Percentiles rank a stretch among this genome's conserved stretches.
phyloP scores from a whole-genome alignment of 768 basidiomycete species.

The Trametopsis cervina region DNA sequence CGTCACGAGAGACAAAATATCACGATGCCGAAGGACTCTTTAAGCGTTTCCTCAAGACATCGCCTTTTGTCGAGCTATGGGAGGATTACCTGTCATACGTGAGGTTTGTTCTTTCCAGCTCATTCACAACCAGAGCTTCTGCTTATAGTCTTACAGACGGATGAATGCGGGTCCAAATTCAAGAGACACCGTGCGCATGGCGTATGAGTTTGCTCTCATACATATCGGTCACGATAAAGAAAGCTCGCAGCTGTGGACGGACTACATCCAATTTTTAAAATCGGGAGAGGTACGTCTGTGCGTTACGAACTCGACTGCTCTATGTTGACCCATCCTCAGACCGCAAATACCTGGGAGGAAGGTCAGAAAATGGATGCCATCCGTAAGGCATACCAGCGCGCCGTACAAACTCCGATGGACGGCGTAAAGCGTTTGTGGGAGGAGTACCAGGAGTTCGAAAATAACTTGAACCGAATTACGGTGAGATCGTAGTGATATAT shows the following conservation, averaged over 20 bases:
- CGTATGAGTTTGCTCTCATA: constrained; percentile 89
- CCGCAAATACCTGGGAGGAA: constrained; percentile 87
- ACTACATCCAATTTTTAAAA: constrained; percentile 87
- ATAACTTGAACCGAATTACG: constrained; percentile 58
- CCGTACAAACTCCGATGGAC: constrained; percentile 90
- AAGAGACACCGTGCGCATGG: constrained; percentile 74
- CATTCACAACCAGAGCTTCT: constrained; percentile 6
- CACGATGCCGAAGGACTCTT: constrained; percentile 83
- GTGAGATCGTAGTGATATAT: background rate
- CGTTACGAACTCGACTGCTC: background rate
- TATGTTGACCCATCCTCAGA: constrained; percentile 26
- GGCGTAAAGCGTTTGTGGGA: constrained; percentile 92
- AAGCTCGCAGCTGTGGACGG: constrained; percentile 87
- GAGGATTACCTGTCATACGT: constrained; percentile 93
- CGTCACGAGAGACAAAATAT: constrained; percentile 48
- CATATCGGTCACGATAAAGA: constrained; percentile 91
- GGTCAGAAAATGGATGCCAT: constrained; percentile 93
- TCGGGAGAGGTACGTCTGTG: constrained; percentile 57
- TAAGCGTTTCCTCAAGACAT: constrained; percentile 76
- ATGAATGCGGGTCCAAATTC: constrained; percentile 60
- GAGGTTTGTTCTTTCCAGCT: constrained; percentile 44
- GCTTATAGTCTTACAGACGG: constrained; percentile 40
- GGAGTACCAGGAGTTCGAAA: constrained; percentile 91
- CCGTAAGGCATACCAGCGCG: constrained; percentile 88
- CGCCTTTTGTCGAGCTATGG: constrained; percentile 88